Evolutionary conservation across 371 early-diverging fungal genomes (phyloP).

Genomic region (Mucor saturninus): DNA sequence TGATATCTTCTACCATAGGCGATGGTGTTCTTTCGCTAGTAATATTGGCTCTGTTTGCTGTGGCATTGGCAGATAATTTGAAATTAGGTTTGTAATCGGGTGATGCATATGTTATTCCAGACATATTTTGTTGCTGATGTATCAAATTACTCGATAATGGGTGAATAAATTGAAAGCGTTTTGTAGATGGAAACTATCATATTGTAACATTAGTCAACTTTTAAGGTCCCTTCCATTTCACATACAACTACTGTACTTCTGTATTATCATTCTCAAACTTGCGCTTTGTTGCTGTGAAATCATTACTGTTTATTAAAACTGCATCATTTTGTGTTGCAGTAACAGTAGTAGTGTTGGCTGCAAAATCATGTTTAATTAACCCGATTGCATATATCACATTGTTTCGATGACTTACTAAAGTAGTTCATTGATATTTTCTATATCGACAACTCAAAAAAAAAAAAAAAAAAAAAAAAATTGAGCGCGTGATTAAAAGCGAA

Average conservation of each 20-base stretch:
- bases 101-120: slow-evolving; percentile 1
- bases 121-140: not conserved
- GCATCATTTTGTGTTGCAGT: not conserved
- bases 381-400: too few relatives aligned
- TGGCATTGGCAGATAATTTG: not conserved
- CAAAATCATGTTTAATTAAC: too few relatives aligned
- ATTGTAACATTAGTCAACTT: not conserved
- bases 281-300: not conserved
- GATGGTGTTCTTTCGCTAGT: not conserved
- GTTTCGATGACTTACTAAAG: too few relatives aligned
- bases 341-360: too few relatives aligned
- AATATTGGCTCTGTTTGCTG: slow-evolving; percentile 1
- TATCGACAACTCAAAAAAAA: too few relatives aligned
- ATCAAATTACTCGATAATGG: not conserved
- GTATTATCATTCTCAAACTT: not conserved
- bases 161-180: not conserved
- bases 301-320: not conserved
- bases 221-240: not conserved
- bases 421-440: too few relatives aligned
- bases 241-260: not conserved
- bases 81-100: slow-evolving; percentile 6
- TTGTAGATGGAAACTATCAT: not conserved
- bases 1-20: slow-evolving; percentile 3
- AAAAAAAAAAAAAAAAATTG: too few relatives aligned
- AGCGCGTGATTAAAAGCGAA: too few relatives aligned